Evolutionary conservation across 495 filamentous ascomycete genomes (phyloP).

Genomic region (Pyronema domesticum): DNA sequence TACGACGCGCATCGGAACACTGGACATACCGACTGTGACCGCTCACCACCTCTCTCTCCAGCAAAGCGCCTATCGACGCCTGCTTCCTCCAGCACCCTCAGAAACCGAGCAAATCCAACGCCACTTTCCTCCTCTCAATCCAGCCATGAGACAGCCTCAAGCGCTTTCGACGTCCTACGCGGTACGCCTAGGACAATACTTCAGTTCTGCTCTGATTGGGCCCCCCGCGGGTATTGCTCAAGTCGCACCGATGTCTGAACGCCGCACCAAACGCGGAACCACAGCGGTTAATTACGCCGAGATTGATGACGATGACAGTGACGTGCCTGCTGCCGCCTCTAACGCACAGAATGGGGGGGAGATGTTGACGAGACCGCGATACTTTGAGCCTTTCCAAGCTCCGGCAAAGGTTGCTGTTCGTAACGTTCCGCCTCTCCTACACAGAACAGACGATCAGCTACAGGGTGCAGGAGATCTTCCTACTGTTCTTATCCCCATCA

Average conservation of each 20-base stretch:
- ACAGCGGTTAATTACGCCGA: constrained; percentile 95
- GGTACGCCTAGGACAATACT: constrained; percentile 63
- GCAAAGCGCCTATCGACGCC: background rate
- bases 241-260: constrained; percentile 52
- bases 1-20: background rate
- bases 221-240: constrained; percentile 54
- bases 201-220: constrained; percentile 74
- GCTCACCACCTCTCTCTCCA: background rate
- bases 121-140: background rate
- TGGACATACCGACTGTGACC: constrained; percentile 1
- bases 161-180: constrained; percentile 83
- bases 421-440: constrained; percentile 4
- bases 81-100: constrained; percentile 3
- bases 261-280: constrained; percentile 79
- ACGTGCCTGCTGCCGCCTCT: background rate
- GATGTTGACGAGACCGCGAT: background rate
- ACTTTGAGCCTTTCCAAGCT: background rate
- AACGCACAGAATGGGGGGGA: background rate
- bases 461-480: constrained; percentile 72
- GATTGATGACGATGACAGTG: constrained; percentile 53
- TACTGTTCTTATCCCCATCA: constrained; percentile 81
- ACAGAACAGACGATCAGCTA: constrained; percentile 49
- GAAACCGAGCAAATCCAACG: constrained; percentile 1
- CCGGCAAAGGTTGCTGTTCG: background rate
- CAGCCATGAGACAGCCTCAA: constrained; percentile 42